These are phyloP conservation scores for Hypoxylon rubiginosum DNA, from an alignment of 2,329 filamentous ascomycete species.

Conservation along the genomic window DNA sequence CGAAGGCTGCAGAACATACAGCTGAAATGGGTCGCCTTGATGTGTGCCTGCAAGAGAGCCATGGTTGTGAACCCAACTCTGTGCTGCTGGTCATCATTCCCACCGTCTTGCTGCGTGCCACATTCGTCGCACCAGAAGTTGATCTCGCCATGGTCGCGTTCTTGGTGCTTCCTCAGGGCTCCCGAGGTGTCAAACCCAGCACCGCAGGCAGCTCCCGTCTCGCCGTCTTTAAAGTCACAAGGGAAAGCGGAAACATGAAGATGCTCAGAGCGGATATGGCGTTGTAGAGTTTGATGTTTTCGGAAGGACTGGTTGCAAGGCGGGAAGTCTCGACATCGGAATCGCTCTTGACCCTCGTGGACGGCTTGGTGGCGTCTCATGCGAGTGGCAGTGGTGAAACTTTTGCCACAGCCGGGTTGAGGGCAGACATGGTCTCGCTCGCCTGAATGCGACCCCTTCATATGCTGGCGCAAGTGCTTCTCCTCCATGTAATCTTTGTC, in stretches of 20 bases:
- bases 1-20: constrained; percentile 81
- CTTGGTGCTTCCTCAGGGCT: constrained; percentile 78
- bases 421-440: constrained; percentile 79
- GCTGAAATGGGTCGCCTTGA: constrained; percentile 77
- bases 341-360: constrained; percentile 82
- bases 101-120: constrained; percentile 55
- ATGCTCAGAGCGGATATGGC: constrained; percentile 84
- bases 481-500: constrained; percentile 87
- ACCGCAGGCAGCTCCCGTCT: constrained; percentile 62
- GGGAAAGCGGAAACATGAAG: constrained; percentile 77
- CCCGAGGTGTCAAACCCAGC: constrained; percentile 80
- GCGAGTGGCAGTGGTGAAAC: constrained; percentile 83
- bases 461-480: constrained; percentile 87
- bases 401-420: constrained; percentile 80
- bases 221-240: constrained; percentile 66
- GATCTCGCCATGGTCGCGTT: constrained; percentile 76
- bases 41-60: constrained; percentile 78
- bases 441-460: constrained; percentile 83
- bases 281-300: constrained; percentile 87
- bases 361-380: constrained; percentile 82
- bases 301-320: constrained; percentile 84
- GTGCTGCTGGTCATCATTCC: constrained; percentile 53
- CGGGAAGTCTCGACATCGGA: constrained; percentile 77
- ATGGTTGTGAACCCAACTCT: constrained; percentile 78
- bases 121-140: constrained; percentile 86